Evolutionary conservation across 1,139 yeast species (phyloP).

Genomic region (Hyphopichia burtonii): DNA sequence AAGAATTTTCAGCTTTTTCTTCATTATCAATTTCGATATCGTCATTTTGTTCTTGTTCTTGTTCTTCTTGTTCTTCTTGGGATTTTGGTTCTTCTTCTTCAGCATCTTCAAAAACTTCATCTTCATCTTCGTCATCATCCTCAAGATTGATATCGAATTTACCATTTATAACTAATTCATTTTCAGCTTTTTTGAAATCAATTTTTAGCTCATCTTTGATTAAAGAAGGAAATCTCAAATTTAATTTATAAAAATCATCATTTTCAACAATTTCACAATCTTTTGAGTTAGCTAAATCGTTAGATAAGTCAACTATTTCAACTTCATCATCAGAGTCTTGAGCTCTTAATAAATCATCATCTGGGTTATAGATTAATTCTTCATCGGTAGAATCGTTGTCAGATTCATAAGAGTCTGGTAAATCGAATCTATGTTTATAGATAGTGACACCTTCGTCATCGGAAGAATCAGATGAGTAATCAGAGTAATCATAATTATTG

Average conservation of each 20-base stretch:
- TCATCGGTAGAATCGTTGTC: constrained; percentile 42
- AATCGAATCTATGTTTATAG: constrained; percentile 42
- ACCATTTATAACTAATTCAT: constrained; percentile 44
- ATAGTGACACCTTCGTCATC: constrained; percentile 46
- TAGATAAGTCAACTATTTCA: constrained; percentile 41
- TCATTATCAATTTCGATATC: constrained; percentile 7
- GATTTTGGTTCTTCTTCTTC: too few species aligned
- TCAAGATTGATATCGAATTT: constrained; percentile 34
- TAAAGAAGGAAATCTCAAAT: constrained; percentile 44
- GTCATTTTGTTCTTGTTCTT: too few species aligned
- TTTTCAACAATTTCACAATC: constrained; percentile 46
- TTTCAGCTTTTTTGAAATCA: constrained; percentile 42
- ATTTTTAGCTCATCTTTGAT: constrained; percentile 43
- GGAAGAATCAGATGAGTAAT: constrained; percentile 25
- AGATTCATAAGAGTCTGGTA: constrained; percentile 31
- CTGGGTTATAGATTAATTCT: constrained; percentile 28
- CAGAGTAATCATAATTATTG: constrained; percentile 17
- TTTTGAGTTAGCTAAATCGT: constrained; percentile 44
- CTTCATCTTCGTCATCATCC: constrained; percentile 15
- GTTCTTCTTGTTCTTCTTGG: too few species aligned
- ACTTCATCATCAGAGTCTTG: constrained; percentile 38
- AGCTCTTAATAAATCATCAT: constrained; percentile 23
- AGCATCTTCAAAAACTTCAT: constrained; percentile 6
- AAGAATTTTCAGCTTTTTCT: constrained; percentile 11
- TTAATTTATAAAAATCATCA: constrained; percentile 42